These are phyloP conservation scores for Talaromyces sp. DNA, from an alignment of 2,329 filamentous ascomycete genomes.

Conservation along the genomic window DNA sequence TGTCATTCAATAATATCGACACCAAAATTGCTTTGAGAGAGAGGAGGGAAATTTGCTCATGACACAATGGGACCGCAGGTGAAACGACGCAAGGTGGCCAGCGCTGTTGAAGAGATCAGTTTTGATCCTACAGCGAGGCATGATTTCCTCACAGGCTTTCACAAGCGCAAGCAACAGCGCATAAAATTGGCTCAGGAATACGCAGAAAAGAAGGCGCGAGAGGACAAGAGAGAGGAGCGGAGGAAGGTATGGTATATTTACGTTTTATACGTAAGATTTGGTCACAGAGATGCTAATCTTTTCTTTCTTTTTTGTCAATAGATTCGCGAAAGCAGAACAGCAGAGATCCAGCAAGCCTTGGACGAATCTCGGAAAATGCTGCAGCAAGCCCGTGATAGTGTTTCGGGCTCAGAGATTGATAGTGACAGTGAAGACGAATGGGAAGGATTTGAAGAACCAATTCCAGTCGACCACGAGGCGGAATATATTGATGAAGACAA, in stretches of 20 bases:
- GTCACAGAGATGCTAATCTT: not conserved
- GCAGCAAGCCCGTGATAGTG: slow-evolving; percentile 47
- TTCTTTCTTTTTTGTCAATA: slow-evolving; percentile 34
- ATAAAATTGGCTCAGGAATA: slow-evolving; percentile 79
- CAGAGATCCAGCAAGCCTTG: slow-evolving; percentile 77
- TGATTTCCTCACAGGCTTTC: slow-evolving; percentile 92
- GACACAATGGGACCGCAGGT: not conserved
- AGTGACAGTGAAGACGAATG: slow-evolving; percentile 50
- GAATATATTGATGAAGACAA: slow-evolving; percentile 96
- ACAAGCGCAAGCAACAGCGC: slow-evolving; percentile 86
- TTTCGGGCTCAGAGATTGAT: slow-evolving; percentile 24
- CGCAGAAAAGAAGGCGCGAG: slow-evolving; percentile 67
- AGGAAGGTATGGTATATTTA: slow-evolving; percentile 58
- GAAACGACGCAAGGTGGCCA: slow-evolving; percentile 61
- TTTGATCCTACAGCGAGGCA: slow-evolving; percentile 76
- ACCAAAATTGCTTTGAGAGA: not conserved
- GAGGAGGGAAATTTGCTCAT: not conserved
- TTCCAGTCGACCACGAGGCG: slow-evolving; percentile 70
- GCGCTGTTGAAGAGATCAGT: slow-evolving; percentile 68
- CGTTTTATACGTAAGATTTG: not conserved
- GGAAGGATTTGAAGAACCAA: slow-evolving; percentile 54
- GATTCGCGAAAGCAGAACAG: slow-evolving; percentile 77
- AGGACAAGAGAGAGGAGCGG: slow-evolving; percentile 68
- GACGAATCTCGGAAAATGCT: slow-evolving; percentile 68
- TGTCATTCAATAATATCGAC: not conserved